phyloP scores from a whole-genome alignment of 2,329 filamentous ascomycete species.

The Lachnum nothofagi region DNA sequence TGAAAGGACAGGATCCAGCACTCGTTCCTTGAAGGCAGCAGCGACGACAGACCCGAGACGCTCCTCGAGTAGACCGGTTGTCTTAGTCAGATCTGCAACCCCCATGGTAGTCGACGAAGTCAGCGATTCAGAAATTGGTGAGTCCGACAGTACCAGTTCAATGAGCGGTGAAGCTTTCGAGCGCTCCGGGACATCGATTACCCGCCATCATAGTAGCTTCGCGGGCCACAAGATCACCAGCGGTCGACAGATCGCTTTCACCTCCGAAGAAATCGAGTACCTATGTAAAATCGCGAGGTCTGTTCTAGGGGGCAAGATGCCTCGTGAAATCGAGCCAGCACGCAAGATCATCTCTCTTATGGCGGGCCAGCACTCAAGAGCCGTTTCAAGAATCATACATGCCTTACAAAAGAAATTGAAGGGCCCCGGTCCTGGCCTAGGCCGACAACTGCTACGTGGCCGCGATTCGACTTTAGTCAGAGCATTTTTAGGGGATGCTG shows the following conservation, averaged over 20 bases:
- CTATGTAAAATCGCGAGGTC: constrained; percentile 1
- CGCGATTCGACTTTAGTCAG: constrained; percentile 36
- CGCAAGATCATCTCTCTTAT: constrained; percentile 2
- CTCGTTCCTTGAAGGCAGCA: too few species aligned
- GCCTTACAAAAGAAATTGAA: constrained; percentile 3
- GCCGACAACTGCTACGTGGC: constrained; percentile 53
- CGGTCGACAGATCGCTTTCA: constrained; percentile 23
- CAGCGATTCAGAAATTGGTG: not conserved
- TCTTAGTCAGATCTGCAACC: not conserved
- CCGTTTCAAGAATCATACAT: constrained; percentile 1
- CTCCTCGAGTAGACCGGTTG: not conserved
- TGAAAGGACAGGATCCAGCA: too few species aligned
- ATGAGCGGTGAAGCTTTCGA: not conserved
- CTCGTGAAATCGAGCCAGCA: not conserved
- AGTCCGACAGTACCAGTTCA: not conserved
- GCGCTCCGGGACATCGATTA: not conserved
- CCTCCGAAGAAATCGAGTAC: constrained; percentile 11
- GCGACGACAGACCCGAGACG: not conserved
- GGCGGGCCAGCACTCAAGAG: not conserved
- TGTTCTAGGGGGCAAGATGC: not conserved
- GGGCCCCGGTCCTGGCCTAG: constrained; percentile 26
- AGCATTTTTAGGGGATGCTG: constrained; percentile 20
- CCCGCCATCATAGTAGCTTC: not conserved
- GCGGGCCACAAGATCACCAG: not conserved
- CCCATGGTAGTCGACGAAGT: not conserved